Evolutionary conservation across 257 asterid species (phyloP).

Genomic region (Paulownia fortunei): DNA sequence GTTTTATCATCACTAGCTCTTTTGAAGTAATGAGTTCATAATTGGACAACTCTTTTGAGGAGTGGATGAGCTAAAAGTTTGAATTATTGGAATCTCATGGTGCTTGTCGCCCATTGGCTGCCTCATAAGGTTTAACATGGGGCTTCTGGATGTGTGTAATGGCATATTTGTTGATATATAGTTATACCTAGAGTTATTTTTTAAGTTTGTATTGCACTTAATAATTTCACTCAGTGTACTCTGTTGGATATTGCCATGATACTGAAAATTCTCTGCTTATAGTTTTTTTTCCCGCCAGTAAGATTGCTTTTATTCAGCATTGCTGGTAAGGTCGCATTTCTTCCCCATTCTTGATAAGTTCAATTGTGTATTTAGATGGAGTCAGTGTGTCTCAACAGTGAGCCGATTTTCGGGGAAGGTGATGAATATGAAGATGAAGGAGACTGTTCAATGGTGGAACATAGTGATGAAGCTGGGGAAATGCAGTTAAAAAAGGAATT

Average conservation of each 20-base stretch:
- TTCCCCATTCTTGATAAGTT: conserved; percentile 3
- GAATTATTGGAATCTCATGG: neutral
- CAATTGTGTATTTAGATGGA: conserved; percentile 51
- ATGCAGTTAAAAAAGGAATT: conserved; percentile 35
- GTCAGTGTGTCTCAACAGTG: conserved; percentile 58
- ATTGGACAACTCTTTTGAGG: too few species aligned
- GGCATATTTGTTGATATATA: neutral
- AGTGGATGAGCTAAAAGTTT: neutral
- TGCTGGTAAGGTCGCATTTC: neutral
- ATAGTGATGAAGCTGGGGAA: conserved; percentile 34
- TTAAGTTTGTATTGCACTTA: neutral
- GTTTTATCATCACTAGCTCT: neutral
- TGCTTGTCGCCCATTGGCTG: neutral
- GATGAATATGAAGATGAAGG: conserved; percentile 53
- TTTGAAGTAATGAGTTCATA: neutral
- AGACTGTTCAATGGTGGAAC: conserved; percentile 42
- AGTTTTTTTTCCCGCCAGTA: neutral
- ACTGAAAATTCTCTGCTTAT: neutral
- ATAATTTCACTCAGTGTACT: neutral
- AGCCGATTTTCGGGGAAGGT: conserved; percentile 51
- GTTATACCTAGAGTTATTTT: neutral
- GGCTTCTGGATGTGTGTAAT: neutral
- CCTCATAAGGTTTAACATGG: neutral
- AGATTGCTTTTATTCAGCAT: neutral
- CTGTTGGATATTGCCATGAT: neutral